Base-by-base conservation (phyloP, 495 filamentous ascomycete species). In the Aspergillus coremiiformis region DNA sequence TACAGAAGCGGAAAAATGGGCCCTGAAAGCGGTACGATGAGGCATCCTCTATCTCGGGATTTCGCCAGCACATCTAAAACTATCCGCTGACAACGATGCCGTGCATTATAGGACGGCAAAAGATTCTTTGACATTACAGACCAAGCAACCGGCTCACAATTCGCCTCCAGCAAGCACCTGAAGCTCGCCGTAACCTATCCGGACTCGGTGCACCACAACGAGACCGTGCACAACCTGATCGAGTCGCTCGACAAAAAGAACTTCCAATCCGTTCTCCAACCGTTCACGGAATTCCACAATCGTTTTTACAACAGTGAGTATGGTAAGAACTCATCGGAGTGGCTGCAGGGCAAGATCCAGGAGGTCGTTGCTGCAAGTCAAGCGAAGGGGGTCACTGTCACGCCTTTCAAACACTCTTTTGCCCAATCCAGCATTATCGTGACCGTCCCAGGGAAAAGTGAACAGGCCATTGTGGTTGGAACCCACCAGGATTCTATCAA, bases 1-100 rank as follows among this genome's bases (percentile, higher is more conserved):
- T 8, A 47, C 44, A 2, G 44, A 47, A 23, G 44, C 26, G 21
- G 44, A 47, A 15, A 47, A 47, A 35, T 47, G 44, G 44, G 19
- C 44, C 5, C 44, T 47, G 8, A 33, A 20, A 23, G 44, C 44
- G 3, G 44, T 47, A 33, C 17, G 44, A 47, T 2, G 8, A 22
- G 3, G 17, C 0, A 1, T 3, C 26, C 43, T 15, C 15, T 11
- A 17, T 15, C 2, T 14, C 4, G 23, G n/a, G n/a, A n/a, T n/a
- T n/a, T n/a, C n/a, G n/a, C n/a, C n/a, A n/a, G n/a, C n/a, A n/a
- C 17, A 19, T 2, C 17, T 30, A 4, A 14, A 20, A 19, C 12
- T 15, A 19, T 14, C 29, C 22, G 23, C 29, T 30, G 2, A 37
- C 3, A 1, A 37, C 33, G 12, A n/a, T n/a, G 1, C 9, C 24